Base-by-base conservation (phyloP, 1,139 yeast species). In the Suhomyces taliae region DNA sequence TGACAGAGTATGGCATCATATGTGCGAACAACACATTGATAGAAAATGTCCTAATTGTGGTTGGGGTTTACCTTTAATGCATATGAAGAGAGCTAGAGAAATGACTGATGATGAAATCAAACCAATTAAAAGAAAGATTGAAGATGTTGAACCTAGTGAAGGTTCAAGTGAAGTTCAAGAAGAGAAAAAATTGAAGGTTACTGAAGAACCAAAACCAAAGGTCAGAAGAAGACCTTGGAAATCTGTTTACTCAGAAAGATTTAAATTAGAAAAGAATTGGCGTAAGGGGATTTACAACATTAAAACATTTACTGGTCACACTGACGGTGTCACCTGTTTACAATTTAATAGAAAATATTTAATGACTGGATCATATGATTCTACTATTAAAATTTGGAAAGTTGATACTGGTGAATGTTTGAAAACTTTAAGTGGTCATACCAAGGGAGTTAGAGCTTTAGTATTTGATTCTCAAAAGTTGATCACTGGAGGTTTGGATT, bases 1-100 rank as follows among this genome's bases (percentile, higher is more conserved):
- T 64, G 98, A 93, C 61, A 72, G 95, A 45, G 98, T 93, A 7
- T 93, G 99, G 99, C 95, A 93, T 64, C 90, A 93, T 57, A 87
- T 93, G 93, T 93, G 99, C 65, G 97, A 90, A 65, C 99, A 93
- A 66, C 99, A 93, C 64, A 93, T 93, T 49, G 99, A 93, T 67
- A 77, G 96, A 50, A 93, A 93, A 65, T 93, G 99, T 68, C 96
- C 97, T 39, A 90, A 89, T 63, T 93, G 99, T 72, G 99, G 99
- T 9, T 93, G 99, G 99, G 99, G 99, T 6, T 74, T 93, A 56
- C 99, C 99, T 2, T 71, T 93, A 51, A 81, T 93, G 81, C 90
- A 85, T 57, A 87, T 87, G 85, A 85, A 85, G 60, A 72, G 88
- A 52, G 85, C 88, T 7, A 70, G 89, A 52, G 85, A 79, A 58